Conservation (phyloP, 768 basidiomycete genomes). For the Leccinellum rugosiceps region DNA sequence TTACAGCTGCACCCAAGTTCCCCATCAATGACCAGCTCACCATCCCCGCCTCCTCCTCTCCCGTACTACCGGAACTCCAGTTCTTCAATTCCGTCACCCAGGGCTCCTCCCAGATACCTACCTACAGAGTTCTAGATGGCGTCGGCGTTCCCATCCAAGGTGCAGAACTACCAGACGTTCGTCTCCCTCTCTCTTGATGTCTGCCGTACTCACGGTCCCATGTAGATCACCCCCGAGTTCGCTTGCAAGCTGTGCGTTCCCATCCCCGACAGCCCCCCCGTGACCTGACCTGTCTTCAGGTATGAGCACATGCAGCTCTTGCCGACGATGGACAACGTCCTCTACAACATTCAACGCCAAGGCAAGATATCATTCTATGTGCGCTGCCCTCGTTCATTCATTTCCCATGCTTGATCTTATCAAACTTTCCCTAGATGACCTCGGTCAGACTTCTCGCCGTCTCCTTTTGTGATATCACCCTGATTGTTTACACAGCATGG, state of each 20-base stretch:
- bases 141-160: conserved; percentile 70
- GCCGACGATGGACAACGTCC: conserved; percentile 81
- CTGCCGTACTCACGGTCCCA: conserved; percentile 5
- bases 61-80: conserved; percentile 63
- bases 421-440: conserved; percentile 58
- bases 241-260: conserved; percentile 57
- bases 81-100: conserved; percentile 80
- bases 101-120: conserved; percentile 67
- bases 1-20: conserved; percentile 12
- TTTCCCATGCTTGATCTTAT: conserved; percentile 7
- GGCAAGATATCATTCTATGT: conserved; percentile 92
- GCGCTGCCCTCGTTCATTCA: conserved; percentile 26
- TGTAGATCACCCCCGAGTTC: conserved; percentile 63
- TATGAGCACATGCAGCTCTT: conserved; percentile 79
- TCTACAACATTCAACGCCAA: conserved; percentile 92
- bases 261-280: not conserved
- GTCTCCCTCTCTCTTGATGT: conserved; percentile 11
- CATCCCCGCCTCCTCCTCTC: conserved; percentile 48
- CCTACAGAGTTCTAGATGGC: conserved; percentile 83
- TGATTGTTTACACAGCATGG: conserved; percentile 54
- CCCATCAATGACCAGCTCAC: conserved; percentile 28
- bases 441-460: conserved; percentile 50
- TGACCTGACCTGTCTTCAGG: conserved; percentile 29
- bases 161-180: conserved; percentile 72
- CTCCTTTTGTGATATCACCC: not conserved